Evolutionary conservation across 2,329 filamentous ascomycete genomes (phyloP).

Genomic region (Sclerotinia spermophila): DNA sequence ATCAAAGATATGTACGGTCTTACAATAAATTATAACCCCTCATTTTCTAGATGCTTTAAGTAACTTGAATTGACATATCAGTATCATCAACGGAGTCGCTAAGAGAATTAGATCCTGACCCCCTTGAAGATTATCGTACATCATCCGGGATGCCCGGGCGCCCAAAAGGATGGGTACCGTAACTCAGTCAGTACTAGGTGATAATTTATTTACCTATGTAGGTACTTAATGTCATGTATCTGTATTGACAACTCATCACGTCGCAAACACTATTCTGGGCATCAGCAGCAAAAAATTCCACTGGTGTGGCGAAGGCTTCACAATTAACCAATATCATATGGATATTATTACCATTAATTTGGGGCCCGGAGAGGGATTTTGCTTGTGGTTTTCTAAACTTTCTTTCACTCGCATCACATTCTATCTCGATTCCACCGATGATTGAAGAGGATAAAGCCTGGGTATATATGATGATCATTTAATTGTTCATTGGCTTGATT

Average conservation of each 20-base stretch:
- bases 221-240: not conserved
- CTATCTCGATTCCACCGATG: not conserved
- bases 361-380: not conserved
- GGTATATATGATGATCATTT: not conserved
- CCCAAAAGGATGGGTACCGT: conserved; percentile 6
- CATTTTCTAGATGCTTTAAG: not conserved
- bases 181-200: not conserved
- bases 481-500: not conserved
- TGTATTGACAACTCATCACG: conserved; percentile 19
- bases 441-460: not conserved
- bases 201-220: not conserved
- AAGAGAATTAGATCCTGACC: not conserved
- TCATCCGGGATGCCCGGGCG: not conserved
- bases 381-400: not conserved
- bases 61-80: not conserved
- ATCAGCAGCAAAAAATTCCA: conserved; percentile 1
- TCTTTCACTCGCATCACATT: not conserved
- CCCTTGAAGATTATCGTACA: not conserved
- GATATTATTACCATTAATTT: not conserved
- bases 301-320: not conserved
- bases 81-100: not conserved
- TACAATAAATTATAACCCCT: not conserved
- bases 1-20: not conserved
- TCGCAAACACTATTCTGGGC: conserved; percentile 3
- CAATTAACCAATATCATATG: not conserved